Percentiles rank a stretch among this genome's conserved stretches.
phyloP scores from a whole-genome alignment of 2,329 filamentous ascomycete genomes.

The Penicillium sp. region DNA sequence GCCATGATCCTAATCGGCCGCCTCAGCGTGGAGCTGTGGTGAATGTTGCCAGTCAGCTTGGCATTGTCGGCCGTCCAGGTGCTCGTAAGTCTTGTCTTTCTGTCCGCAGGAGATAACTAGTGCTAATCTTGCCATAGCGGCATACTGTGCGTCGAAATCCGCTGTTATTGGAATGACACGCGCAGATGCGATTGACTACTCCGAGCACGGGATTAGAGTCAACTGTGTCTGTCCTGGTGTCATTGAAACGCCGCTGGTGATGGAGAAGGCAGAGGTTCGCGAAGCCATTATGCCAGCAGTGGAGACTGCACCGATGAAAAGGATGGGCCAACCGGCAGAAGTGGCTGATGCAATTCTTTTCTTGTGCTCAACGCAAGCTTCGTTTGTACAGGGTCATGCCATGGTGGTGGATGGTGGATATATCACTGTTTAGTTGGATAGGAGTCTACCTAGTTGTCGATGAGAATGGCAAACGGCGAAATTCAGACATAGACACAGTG shows the following conservation, averaged over 20 bases:
- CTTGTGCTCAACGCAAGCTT: constrained; percentile 48
- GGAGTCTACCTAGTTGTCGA: neutral
- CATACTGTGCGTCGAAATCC: constrained; percentile 57
- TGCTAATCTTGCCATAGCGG: constrained; percentile 35
- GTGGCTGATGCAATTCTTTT: constrained; percentile 51
- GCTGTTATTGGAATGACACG: constrained; percentile 58
- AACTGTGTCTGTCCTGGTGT: constrained; percentile 42
- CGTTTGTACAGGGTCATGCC: constrained; percentile 52
- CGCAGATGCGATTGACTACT: constrained; percentile 56
- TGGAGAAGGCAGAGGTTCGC: constrained; percentile 38
- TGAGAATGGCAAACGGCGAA: neutral
- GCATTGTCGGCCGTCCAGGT: constrained; percentile 47
- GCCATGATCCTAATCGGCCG: constrained; percentile 35
- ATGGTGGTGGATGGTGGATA: constrained; percentile 55
- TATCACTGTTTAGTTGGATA: constrained; percentile 36
- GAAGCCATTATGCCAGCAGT: constrained; percentile 43
- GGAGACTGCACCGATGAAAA: constrained; percentile 49
- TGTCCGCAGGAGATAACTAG: neutral
- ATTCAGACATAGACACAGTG: neutral
- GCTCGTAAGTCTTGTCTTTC: constrained; percentile 39
- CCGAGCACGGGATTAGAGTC: constrained; percentile 34
- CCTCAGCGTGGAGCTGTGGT: constrained; percentile 49
- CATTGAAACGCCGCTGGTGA: constrained; percentile 49
- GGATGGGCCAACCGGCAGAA: constrained; percentile 51
- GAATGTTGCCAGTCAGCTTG: constrained; percentile 53